phyloP scores from a whole-genome alignment of 2,329 filamentous ascomycete species.

The Talaromyces rugulosus region DNA sequence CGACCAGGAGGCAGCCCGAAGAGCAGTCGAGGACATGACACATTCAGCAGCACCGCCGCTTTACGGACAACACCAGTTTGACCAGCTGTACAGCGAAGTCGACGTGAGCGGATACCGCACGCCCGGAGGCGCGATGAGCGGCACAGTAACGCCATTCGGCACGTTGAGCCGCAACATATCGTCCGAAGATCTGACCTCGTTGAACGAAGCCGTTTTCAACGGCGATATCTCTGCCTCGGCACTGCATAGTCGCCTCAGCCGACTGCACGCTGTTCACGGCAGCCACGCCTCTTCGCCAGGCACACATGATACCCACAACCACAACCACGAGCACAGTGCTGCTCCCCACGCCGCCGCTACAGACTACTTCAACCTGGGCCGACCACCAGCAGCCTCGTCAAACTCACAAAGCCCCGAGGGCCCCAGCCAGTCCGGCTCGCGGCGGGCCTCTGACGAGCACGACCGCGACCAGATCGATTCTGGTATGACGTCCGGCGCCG shows the following conservation, averaged over 20 bases:
- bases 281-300: conserved; percentile 21
- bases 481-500: conserved; percentile 30
- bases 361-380: conserved; percentile 26
- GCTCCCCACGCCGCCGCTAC: conserved; percentile 15
- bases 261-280: conserved; percentile 42
- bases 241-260: conserved; percentile 65
- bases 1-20: conserved; percentile 47
- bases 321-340: conserved; percentile 15
- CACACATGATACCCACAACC: conserved; percentile 16
- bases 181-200: conserved; percentile 68
- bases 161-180: conserved; percentile 70
- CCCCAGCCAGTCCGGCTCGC: conserved; percentile 28
- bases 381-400: conserved; percentile 4
- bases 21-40: conserved; percentile 52
- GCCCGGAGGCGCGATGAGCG: conserved; percentile 59
- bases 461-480: conserved; percentile 39
- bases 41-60: conserved; percentile 68
- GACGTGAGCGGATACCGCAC: conserved; percentile 79
- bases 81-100: conserved; percentile 85
- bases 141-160: conserved; percentile 74
- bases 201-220: conserved; percentile 45
- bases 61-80: conserved; percentile 85
- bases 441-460: conserved; percentile 45
- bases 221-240: conserved; percentile 57
- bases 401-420: conserved; percentile 29